Base-by-base conservation (phyloP, 116 monocot genomes). In the Papilionanthe hybrid region DNA sequence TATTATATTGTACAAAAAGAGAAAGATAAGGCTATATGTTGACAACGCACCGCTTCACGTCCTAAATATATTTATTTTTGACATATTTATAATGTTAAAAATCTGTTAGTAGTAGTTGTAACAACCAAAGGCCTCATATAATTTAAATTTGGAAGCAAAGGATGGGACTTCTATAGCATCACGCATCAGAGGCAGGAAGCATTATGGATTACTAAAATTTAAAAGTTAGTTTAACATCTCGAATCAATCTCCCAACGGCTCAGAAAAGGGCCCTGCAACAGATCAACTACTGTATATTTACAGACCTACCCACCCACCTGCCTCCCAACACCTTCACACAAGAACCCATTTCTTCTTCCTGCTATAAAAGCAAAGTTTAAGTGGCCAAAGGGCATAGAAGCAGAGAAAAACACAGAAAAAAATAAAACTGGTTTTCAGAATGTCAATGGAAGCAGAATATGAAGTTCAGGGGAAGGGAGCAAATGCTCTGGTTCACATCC, bases 401-500 rank as follows among this genome's bases (percentile, higher is more conserved):
- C 32, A 32, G 69, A 37, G 5, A 69, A 29, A 7, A 66, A 25
- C 0, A 25, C 7, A 10, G 11, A 28, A 25, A 28, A 67, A 9
- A 37, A 37, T 32, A 32, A 23, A 75, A 75, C 18, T 53, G 53
- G 4, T 53, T 53, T 53, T 53, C 7, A 17, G 17, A 3, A 17
- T 17, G 17, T 53, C 53, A 53, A 53, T 53, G 75, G 45, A 58
- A 63, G 20, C 29, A 15, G 57, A 75, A 29, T 23, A 44, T 57
- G 58, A 44, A 22, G 60, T 7, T 55, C 43, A 11, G 27, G 63
- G 48, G 28, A 45, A 76, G 76, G 29, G 44, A 27, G 10, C 5
- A 9, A 12, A 19, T 9, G 47, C n/a, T 28, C 73, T 30, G 23
- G 29, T 82, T 23, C 86, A 86, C 41, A 86, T 75, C 79, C 86